Base-by-base conservation (phyloP, 208 protist genomes). In the Trypanosoma lewisi region DNA sequence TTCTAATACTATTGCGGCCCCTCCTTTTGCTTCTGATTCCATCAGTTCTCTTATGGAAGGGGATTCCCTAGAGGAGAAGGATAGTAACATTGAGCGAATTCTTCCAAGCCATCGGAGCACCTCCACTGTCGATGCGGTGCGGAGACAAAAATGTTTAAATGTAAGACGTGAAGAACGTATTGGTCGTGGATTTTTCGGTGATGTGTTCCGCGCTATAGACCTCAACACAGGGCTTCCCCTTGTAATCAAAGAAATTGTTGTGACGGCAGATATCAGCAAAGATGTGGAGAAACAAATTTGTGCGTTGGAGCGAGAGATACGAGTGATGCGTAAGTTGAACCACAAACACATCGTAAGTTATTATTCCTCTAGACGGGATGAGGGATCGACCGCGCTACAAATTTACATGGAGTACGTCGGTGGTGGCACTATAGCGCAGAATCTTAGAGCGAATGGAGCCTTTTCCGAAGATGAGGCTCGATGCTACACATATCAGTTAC, bases 401-500 rank as follows among this genome's bases (percentile, higher is more conserved):
- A 96, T 98, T 61, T 97, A 84, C 66, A 95, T 97, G 85, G 93
- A 98, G 73, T 97, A 81, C 65, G 70, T 98, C 34, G 61, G 77
- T 11, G 89, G 93, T 28, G 94, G 94, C 17, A 94, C 89, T 8
- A 77, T 98, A 25, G 84, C 76, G 9, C 69, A 63, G 17, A 55
- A 66, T 55, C 63, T 98, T 36, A 72, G 56, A 58, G 50, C 27
- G 9, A 77, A 80, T 48, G 93, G 93, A 8, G 57, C 78, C 11
- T 77, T 97, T 39, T 59, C 64, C 23, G 91, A 97, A 56, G 75
- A 87, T 51, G 63, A 78, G 41, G 74, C 84, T 16, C 72, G 78
- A 34, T 36, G 75, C 51, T 96, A 94, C 73, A 94, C 89, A 4
- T 51, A 52, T 14, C 94, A 97, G 78, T 67, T 97, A 31, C 75